phyloP scores from a whole-genome alignment of 2,329 filamentous ascomycete genomes.

The Fonsecaea nubica region DNA sequence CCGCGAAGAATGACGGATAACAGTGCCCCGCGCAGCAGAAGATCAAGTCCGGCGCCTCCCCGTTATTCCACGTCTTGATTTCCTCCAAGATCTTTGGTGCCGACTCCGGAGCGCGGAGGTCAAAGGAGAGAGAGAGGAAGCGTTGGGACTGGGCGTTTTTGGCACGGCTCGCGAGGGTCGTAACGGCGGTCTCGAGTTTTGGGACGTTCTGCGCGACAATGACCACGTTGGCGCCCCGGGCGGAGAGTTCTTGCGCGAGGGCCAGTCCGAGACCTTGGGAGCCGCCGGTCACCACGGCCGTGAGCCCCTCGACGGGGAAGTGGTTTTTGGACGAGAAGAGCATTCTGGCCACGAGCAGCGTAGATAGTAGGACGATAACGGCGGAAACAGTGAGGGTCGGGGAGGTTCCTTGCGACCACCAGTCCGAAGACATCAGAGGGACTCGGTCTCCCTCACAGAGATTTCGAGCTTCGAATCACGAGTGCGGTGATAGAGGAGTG shows the following conservation, averaged over 20 bases:
- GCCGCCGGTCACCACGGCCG: slow-evolving; percentile 84
- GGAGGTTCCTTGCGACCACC: not conserved
- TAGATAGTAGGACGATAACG: slow-evolving; percentile 3
- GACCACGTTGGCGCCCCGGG: slow-evolving; percentile 84
- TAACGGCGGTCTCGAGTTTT: slow-evolving; percentile 75
- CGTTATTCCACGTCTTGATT: slow-evolving; percentile 79
- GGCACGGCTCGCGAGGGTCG: slow-evolving; percentile 66
- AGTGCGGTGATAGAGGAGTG: not conserved
- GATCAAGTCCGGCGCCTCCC: slow-evolving; percentile 76
- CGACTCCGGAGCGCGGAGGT: slow-evolving; percentile 75
- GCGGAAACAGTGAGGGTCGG: not conserved
- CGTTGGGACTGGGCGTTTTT: slow-evolving; percentile 70
- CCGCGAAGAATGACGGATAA: slow-evolving; percentile 76
- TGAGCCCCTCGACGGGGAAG: slow-evolving; percentile 86
- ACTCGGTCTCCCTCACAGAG: not conserved
- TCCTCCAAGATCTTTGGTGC: slow-evolving; percentile 73
- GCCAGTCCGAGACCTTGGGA: slow-evolving; percentile 91
- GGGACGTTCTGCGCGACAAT: slow-evolving; percentile 78
- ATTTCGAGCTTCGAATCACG: not conserved
- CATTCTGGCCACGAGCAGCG: slow-evolving; percentile 41
- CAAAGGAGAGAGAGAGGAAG: slow-evolving; percentile 83
- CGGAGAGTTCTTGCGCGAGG: slow-evolving; percentile 74
- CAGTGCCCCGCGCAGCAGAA: slow-evolving; percentile 87
- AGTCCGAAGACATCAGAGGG: not conserved
- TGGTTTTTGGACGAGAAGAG: slow-evolving; percentile 65